A percentile compares a stretch with the other conserved stretches of the same genome.
These are phyloP conservation scores for Marasmius sp. DNA, from an alignment of 1,284 basidiomycete species.

Conservation along the genomic window DNA sequence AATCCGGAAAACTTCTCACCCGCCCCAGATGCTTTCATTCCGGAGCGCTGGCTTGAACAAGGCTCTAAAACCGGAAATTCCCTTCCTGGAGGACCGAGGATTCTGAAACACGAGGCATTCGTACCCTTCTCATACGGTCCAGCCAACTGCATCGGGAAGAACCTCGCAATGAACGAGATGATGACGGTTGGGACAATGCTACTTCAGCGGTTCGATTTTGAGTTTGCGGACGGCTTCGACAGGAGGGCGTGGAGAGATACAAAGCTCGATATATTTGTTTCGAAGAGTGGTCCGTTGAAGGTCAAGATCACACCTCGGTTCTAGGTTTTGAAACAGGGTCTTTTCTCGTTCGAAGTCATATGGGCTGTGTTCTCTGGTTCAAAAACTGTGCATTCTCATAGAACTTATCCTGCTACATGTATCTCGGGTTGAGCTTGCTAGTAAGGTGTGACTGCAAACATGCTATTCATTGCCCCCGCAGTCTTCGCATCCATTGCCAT, in stretches of 20 bases:
- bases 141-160: constrained; percentile 28
- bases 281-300: not conserved
- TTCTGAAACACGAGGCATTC: constrained; percentile 18
- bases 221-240: constrained; percentile 19
- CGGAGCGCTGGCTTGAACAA: not conserved
- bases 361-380: too few species aligned
- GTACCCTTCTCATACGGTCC: constrained; percentile 32
- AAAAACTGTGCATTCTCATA: too few species aligned
- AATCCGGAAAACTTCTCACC: not conserved
- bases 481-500: too few species aligned
- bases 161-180: constrained; percentile 27
- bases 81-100: not conserved
- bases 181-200: constrained; percentile 22
- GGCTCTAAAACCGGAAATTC: not conserved
- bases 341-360: too few species aligned
- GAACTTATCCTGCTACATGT: too few species aligned
- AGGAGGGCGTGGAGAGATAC: constrained; percentile 11
- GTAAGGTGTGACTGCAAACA: too few species aligned
- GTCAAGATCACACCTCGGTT: not conserved
- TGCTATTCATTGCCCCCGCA: too few species aligned
- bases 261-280: not conserved
- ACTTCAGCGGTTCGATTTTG: constrained; percentile 21
- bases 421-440: too few species aligned
- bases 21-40: not conserved
- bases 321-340: not conserved